Evolutionary conservation across 2,329 filamentous ascomycete species (phyloP), one percentile per base, ranked within the genome.

Genomic region (Furcasterigmium sp.): DNA sequence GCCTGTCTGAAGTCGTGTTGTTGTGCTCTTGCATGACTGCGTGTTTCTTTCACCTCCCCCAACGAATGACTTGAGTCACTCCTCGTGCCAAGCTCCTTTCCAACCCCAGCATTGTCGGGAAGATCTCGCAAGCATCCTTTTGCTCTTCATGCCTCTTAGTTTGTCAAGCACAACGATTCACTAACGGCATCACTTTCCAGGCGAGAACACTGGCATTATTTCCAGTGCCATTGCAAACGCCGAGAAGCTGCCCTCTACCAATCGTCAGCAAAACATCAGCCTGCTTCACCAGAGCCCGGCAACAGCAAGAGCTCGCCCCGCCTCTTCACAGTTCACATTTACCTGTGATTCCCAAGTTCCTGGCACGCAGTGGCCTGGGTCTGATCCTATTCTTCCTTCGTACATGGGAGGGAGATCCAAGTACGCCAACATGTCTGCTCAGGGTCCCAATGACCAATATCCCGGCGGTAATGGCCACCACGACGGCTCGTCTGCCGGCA

Each of bases 241-340:
- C 21, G 88, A 85, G 47, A 86, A 84, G 54, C 69, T 81, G 50
- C 75, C 78, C 13, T 73, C 78, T 3, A 70, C 75, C 13, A 75
- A 73, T 53, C 85, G 83, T 13, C 83, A 89, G 58, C 87, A 91
- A 58, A 93, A 89, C 63, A 73, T 84, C 50, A 91, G 85, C 61
- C 73, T 91, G 46, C 67, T 94, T 39, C 83, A 88, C 45, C 85
- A 88, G 58, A 81, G 85, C 61, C 57, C 59, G 8, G 69, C 76
- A 15, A 64, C 72, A 6, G 72, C 72, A 45, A 84, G 79, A 55
- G 60, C 77, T 4, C 81, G 76, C 28, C 81, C 87, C 5, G 79
- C 84, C 6, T 88, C 90, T 44, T 85, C 87, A 1, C 89, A 96
- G 55, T 98, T 98, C 61, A 98, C 93, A 9, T 98, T 98, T 59